A percentile compares a stretch with the other conserved stretches of the same genome.
Conservation (phyloP, 192 early-diverging fungal species). For the Funneliformis geosporum region DNA sequence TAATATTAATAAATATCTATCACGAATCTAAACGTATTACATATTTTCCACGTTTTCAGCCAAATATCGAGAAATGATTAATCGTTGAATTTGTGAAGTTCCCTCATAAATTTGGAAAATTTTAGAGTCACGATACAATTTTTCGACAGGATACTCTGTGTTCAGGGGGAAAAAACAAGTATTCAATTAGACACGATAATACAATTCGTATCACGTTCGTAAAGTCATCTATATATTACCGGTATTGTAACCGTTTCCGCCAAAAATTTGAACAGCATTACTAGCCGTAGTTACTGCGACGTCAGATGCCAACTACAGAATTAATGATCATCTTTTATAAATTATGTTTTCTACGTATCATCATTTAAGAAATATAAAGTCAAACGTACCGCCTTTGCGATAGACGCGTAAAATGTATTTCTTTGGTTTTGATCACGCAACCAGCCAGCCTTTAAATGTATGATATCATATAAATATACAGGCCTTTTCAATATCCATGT, state of each 20-base stretch:
- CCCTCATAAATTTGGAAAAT: conserved; percentile 98
- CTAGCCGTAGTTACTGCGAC: conserved; percentile 78
- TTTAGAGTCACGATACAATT: conserved; percentile 91
- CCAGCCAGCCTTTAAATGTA: conserved; percentile 61
- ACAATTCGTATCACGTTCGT: neutral
- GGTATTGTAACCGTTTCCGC: conserved; percentile 79
- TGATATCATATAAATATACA: neutral
- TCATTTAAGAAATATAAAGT: conserved; percentile 35
- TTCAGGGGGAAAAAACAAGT: conserved; percentile 35
- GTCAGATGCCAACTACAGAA: conserved; percentile 69
- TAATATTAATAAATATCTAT: too few relatives aligned
- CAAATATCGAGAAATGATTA: conserved; percentile 84
- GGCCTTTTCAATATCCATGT: neutral
- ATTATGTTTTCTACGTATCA: neutral
- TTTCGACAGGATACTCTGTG: conserved; percentile 93
- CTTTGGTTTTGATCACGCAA: conserved; percentile 81
- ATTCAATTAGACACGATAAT: neutral
- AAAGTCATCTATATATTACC: conserved; percentile 26
- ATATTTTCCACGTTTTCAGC: conserved; percentile 58
- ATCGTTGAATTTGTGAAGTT: conserved; percentile 91
- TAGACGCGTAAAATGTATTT: conserved; percentile 94
- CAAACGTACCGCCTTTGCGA: conserved; percentile 73
- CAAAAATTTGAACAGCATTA: conserved; percentile 96
- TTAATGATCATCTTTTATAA: neutral
- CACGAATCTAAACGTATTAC: neutral